Conservation (phyloP, 257 asterid species). For the Solanum etuberosum region DNA sequence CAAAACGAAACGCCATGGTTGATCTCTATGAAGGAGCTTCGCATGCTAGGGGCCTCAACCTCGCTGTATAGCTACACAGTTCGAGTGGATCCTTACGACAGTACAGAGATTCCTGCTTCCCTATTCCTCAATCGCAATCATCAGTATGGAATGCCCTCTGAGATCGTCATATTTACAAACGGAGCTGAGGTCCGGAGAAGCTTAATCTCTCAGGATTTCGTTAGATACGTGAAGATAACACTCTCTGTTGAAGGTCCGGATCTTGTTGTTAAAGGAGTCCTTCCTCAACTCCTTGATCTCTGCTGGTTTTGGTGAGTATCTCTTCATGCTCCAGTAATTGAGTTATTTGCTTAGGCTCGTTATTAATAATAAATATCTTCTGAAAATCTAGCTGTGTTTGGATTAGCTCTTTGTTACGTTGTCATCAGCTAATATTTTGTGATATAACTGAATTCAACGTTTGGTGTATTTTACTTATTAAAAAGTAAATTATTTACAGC, state of each 20-base stretch:
- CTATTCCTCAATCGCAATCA: background rate
- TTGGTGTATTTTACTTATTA: background rate
- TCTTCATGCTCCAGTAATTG: background rate
- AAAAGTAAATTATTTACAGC: too few species aligned
- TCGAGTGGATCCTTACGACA: background rate
- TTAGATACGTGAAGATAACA: background rate
- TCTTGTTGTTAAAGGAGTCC: background rate
- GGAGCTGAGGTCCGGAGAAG: background rate
- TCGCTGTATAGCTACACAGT: background rate
- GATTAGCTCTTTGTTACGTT: background rate
- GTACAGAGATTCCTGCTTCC: background rate
- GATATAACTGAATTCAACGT: background rate
- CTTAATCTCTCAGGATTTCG: background rate
- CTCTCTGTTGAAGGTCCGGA: background rate
- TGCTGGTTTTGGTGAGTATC: background rate
- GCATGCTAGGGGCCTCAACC: background rate
- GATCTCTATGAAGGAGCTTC: background rate
- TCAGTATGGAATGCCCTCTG: background rate
- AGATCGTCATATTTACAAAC: background rate
- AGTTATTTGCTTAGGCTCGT: background rate
- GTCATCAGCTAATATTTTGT: background rate
- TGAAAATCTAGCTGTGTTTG: background rate
- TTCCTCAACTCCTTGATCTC: background rate
- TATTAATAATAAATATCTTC: background rate
- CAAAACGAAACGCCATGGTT: background rate